Conservation (phyloP, 805 yeast genomes). For the Saccharomycopsis javanensis region DNA sequence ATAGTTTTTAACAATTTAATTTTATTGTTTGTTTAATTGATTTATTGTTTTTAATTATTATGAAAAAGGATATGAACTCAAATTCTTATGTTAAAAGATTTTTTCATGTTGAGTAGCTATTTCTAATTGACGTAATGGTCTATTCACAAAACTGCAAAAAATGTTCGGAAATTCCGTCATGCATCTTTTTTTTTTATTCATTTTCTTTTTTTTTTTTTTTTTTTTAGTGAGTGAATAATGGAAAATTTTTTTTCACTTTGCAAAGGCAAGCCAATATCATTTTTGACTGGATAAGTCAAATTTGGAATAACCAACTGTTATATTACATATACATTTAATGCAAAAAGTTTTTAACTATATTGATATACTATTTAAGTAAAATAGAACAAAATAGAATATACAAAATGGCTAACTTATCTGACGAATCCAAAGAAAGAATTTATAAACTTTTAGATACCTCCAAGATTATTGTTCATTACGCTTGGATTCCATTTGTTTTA, state of each 20-base stretch:
- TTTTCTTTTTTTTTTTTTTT: background rate
- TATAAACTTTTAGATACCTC: conserved; percentile 72
- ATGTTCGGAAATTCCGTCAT: background rate
- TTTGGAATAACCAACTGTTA: no score
- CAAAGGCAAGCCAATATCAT: background rate
- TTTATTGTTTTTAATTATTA: no score
- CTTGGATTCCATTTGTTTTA: conserved; percentile 91
- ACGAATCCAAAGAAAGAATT: conserved; percentile 55
- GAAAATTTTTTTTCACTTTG: background rate
- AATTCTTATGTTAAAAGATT: no score
- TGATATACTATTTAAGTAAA: background rate
- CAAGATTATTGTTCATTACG: conserved; percentile 85
- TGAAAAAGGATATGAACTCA: no score
- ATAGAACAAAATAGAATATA: background rate
- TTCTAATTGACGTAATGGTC: no score
- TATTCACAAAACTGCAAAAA: no score
- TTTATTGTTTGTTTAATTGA: no score
- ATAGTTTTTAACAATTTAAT: no score
- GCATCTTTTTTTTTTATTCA: no score
- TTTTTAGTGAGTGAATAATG: background rate
- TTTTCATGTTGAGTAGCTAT: no score
- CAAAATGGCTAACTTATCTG: conserved; percentile 18
- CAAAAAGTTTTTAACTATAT: background rate
- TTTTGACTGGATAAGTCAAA: background rate
- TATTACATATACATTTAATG: no score